A percentile compares a stretch with the other conserved stretches of the same genome.
Evolutionary conservation across 306 rosid genomes (phyloP).

Genomic region (Vicia faba): DNA sequence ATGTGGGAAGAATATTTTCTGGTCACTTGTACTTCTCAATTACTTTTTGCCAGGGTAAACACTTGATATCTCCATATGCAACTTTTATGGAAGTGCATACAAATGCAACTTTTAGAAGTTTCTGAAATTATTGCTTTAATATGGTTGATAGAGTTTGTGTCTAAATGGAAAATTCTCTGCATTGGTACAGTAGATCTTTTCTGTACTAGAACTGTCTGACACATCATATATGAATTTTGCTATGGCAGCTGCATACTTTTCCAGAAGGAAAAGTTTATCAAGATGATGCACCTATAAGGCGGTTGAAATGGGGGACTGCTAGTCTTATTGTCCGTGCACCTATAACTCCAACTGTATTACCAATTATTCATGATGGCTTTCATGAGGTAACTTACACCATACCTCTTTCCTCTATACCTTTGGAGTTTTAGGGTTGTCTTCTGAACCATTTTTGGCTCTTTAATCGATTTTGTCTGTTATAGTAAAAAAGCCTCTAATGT

Average conservation of each 20-base stretch:
- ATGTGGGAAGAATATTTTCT: not conserved
- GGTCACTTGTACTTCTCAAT: slow-evolving; percentile 13
- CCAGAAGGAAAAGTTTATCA: slow-evolving; percentile 89
- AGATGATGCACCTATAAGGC: slow-evolving; percentile 77
- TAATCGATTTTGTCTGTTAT: slow-evolving; percentile 22
- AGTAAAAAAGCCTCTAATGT: slow-evolving; percentile 21
- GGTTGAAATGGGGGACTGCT: slow-evolving; percentile 95
- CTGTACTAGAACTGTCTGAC: not conserved
- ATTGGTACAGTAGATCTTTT: not conserved
- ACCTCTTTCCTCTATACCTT: slow-evolving; percentile 8
- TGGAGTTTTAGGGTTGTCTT: not conserved
- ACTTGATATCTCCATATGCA: not conserved
- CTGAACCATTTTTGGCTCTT: not conserved
- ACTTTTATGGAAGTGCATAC: not conserved
- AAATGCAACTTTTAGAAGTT: slow-evolving; percentile 18
- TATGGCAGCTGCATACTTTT: slow-evolving; percentile 79
- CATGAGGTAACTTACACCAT: slow-evolving; percentile 54
- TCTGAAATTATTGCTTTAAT: slow-evolving; percentile 13
- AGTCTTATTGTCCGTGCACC: slow-evolving; percentile 91
- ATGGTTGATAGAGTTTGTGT: not conserved
- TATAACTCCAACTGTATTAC: slow-evolving; percentile 79
- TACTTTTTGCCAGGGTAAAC: not conserved
- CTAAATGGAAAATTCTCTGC: slow-evolving; percentile 8
- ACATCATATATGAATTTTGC: slow-evolving; percentile 32
- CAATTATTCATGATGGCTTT: slow-evolving; percentile 83